These are phyloP conservation scores for Phytophthora parvispora DNA, from an alignment of 352 stramenopile species.

Conservation along the genomic window DNA sequence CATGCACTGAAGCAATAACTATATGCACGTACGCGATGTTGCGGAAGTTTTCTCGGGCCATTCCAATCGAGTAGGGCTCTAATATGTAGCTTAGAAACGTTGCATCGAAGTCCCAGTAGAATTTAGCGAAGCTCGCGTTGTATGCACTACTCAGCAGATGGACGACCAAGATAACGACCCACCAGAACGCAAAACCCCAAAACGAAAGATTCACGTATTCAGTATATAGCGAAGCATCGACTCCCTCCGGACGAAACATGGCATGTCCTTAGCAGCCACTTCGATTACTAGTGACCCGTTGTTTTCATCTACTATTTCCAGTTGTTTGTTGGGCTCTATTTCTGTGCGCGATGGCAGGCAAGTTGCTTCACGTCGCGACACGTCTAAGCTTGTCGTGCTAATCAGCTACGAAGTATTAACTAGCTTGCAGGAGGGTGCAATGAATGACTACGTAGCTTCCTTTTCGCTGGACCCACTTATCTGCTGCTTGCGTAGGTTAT, in stretches of 20 bases:
- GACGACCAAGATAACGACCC: constrained; percentile 23
- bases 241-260: not conserved
- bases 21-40: constrained; percentile 31
- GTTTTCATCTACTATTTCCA: not conserved
- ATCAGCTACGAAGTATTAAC: not conserved
- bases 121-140: constrained; percentile 25
- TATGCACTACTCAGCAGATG: constrained; percentile 18
- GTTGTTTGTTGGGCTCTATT: too few relatives aligned
- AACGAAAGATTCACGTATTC: constrained; percentile 15
- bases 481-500: not conserved
- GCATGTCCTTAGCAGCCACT: not conserved
- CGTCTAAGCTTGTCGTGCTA: too few relatives aligned
- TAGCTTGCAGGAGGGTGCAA: too few relatives aligned
- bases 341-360: too few relatives aligned
- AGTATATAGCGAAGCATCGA: not conserved
- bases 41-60: constrained; percentile 26
- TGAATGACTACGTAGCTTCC: not conserved
- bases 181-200: constrained; percentile 30
- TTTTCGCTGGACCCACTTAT: not conserved
- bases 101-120: constrained; percentile 31
- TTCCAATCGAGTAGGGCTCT: constrained; percentile 31
- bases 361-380: too few relatives aligned
- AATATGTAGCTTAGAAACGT: constrained; percentile 31
- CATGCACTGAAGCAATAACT: constrained; percentile 26
- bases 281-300: too few relatives aligned